Conservation (phyloP, 805 yeast species). For the Sugiyamaella mastotermitis region DNA sequence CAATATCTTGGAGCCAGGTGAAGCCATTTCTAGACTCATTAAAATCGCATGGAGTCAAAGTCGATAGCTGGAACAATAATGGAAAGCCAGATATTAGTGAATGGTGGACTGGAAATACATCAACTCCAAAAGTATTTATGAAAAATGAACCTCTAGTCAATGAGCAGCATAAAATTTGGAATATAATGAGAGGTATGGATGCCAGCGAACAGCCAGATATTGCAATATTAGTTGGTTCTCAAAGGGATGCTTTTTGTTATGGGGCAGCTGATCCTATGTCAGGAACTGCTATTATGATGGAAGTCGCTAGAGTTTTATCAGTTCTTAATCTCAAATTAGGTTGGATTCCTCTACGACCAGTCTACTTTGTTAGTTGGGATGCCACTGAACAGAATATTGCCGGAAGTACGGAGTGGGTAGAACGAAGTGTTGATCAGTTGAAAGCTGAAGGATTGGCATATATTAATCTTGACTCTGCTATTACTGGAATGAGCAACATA, state of each 20-base stretch:
- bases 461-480: constrained; percentile 65
- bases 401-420: constrained; percentile 77
- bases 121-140: constrained; percentile 26
- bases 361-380: constrained; percentile 79
- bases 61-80: constrained; percentile 21
- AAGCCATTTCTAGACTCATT: constrained; percentile 34
- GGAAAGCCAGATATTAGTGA: constrained; percentile 31
- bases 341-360: constrained; percentile 81
- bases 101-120: constrained; percentile 40
- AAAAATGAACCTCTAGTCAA: constrained; percentile 40
- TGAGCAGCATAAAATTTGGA: constrained; percentile 62
- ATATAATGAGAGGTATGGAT: constrained; percentile 66
- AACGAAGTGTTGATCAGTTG: constrained; percentile 46
- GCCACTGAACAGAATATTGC: constrained; percentile 75
- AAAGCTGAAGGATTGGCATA: constrained; percentile 59
- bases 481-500: constrained; percentile 36
- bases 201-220: constrained; percentile 76
- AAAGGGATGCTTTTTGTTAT: constrained; percentile 66
- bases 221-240: constrained; percentile 75
- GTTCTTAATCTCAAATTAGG: constrained; percentile 54
- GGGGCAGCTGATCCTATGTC: constrained; percentile 73
- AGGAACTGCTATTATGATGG: constrained; percentile 68
- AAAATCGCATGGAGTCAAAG: constrained; percentile 35
- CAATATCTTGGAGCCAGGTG: constrained; percentile 73
- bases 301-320: constrained; percentile 63